Conservation (phyloP, 768 basidiomycete species). For the Royoungia palumana region DNA sequence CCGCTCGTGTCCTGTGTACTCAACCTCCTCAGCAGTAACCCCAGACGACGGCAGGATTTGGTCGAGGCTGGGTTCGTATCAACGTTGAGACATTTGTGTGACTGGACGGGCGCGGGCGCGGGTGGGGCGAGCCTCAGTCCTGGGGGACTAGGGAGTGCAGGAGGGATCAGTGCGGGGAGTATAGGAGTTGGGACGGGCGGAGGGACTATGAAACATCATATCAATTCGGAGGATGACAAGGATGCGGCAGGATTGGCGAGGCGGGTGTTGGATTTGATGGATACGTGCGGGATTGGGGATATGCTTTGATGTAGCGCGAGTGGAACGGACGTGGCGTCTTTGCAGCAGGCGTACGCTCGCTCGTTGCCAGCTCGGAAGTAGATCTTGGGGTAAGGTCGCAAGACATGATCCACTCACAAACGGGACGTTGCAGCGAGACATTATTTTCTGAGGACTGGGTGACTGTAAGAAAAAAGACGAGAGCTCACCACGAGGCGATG, state of each 20-base stretch:
- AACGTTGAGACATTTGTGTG: constrained; percentile 42
- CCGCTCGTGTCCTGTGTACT: constrained; percentile 61
- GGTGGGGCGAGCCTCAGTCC: constrained; percentile 28
- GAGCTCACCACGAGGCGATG: no score
- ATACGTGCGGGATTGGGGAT: constrained; percentile 28
- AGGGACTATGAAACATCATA: constrained; percentile 26
- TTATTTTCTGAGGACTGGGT: no score
- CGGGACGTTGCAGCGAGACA: no score
- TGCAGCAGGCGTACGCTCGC: no score
- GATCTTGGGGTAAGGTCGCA: no score
- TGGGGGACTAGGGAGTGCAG: constrained; percentile 19
- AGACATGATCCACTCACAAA: no score
- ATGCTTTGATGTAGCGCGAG: constrained; percentile 10
- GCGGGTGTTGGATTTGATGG: constrained; percentile 50
- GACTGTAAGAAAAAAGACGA: no score
- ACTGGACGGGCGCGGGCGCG: constrained; percentile 28
- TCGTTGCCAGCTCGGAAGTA: no score
- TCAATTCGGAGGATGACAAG: constrained; percentile 54
- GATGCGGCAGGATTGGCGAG: constrained; percentile 58
- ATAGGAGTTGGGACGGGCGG: not conserved
- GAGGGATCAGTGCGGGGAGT: constrained; percentile 4
- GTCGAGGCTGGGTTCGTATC: constrained; percentile 44
- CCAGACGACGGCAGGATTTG: constrained; percentile 36
- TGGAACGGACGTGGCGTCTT: no score
- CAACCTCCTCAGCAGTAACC: constrained; percentile 48